These are phyloP conservation scores for Nicotiana tomentosiformis DNA, from an alignment of 257 asterid species.

Conservation along the genomic window DNA sequence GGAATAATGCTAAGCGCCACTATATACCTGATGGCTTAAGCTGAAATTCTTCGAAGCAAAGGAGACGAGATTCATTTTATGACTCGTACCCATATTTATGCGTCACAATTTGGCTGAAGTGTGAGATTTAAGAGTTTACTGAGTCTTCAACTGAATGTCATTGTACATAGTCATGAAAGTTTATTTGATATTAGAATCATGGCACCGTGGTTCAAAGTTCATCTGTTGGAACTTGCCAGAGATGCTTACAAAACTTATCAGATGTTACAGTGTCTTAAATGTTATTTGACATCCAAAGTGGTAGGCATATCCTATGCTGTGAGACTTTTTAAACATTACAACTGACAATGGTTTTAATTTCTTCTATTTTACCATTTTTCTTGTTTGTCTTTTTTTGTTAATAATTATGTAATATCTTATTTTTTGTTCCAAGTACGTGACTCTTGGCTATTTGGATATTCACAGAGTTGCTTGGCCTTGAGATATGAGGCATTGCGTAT, in stretches of 20 bases:
- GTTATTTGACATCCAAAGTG: not conserved
- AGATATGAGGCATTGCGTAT: conserved; percentile 80
- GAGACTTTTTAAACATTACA: not conserved
- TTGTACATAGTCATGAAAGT: not conserved
- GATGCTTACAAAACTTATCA: not conserved
- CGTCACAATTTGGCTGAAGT: not conserved
- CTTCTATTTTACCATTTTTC: not conserved
- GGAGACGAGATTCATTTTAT: not conserved
- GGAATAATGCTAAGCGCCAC: not conserved
- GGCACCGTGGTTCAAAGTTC: not conserved
- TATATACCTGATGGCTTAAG: not conserved
- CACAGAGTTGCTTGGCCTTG: conserved; percentile 83
- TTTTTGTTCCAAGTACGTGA: not conserved
- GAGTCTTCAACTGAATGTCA: not conserved
- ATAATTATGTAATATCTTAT: not conserved
- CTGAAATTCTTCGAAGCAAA: not conserved
- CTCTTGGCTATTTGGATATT: conserved; percentile 13
- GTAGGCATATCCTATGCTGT: not conserved
- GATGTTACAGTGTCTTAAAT: not conserved
- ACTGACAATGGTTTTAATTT: not conserved
- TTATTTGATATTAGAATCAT: not conserved
- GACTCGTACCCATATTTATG: not conserved
- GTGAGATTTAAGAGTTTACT: not conserved
- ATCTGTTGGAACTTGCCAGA: not conserved
- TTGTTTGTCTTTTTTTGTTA: not conserved